Base-by-base conservation (phyloP, 2,329 filamentous ascomycete genomes). In the Aspergillus niger region DNA sequence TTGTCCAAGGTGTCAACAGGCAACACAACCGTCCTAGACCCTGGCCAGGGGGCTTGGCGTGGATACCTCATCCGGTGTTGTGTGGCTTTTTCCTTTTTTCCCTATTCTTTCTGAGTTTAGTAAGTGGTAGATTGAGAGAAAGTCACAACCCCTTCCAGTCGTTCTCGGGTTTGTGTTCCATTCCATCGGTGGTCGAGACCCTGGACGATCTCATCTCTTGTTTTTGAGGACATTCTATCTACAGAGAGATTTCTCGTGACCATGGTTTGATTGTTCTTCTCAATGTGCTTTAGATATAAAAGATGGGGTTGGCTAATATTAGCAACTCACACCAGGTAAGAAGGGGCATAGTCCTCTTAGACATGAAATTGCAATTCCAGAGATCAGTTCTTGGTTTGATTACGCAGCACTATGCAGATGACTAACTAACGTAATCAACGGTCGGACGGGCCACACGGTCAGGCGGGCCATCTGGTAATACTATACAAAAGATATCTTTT, bases 1-100 rank as follows among this genome's bases (percentile, higher is more conserved):
- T 53, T 53, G 36, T n/a, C 30, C 52, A 24, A 32, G 13, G 28
- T 44, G 57, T 58, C 61, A 62, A 52, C 52, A 55, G 53, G 48
- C 53, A 57, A 48, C 48, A 55, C 30, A 11, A 36, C 32, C 41
- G 53, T 53, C 60, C 61, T 63, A 59, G 61, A 66, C 63, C 61
- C 59, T 64, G 54, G 47, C 62, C 58, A 66, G 64, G 69, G 69
- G 64, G 62, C 67, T 70, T 69, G 59, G 62, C 62, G 39, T 52
- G 60, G 53, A 61, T 50, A 50, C 47, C 47, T 50, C 44, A 49
- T 49, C 44, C 44, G 47, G 24, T 22, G 8, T 8, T 44, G 41
- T 30, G 47, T 49, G 47, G 47, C 47, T 8, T 20, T 20, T 22
- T 24, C 7, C 43, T 10, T 26, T 26, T 32, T 17, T 44, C n/a